Percentiles rank a stretch among this genome's conserved stretches.
Conservation (phyloP, 768 basidiomycete species). For the Naganishia vishniacii region DNA sequence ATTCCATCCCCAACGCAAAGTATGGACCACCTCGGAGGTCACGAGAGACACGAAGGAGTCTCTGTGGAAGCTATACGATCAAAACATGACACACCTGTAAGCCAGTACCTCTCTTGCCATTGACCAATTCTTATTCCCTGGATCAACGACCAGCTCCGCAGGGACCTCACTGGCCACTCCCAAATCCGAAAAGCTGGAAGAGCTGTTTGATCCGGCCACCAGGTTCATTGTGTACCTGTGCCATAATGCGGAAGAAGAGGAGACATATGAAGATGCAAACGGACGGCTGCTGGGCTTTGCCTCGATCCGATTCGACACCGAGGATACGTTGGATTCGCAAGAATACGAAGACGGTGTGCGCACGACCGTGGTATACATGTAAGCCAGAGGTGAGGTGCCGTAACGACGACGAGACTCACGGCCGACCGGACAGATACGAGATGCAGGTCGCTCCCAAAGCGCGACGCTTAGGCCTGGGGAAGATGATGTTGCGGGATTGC, state of each 20-base stretch:
- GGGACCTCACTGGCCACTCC: constrained; percentile 8
- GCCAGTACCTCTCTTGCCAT: too few species aligned
- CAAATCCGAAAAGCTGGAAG: constrained; percentile 4
- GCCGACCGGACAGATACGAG: background rate
- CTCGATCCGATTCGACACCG: constrained; percentile 13
- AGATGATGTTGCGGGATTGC: background rate
- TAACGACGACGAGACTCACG: background rate
- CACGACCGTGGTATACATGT: constrained; percentile 9
- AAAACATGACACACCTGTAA: constrained; percentile 5
- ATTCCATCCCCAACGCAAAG: background rate
- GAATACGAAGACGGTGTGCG: constrained; percentile 12
- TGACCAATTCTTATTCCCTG: too few species aligned
- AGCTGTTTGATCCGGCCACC: constrained; percentile 7
- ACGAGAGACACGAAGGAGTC: background rate
- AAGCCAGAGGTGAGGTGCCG: background rate
- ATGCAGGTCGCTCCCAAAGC: constrained; percentile 4
- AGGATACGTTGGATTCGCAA: constrained; percentile 10
- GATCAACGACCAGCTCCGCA: background rate
- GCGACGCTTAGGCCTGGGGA: background rate
- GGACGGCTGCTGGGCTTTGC: background rate
- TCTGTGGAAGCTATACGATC: constrained; percentile 1
- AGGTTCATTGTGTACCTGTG: background rate
- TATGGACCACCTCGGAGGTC: background rate
- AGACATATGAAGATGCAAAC: background rate
- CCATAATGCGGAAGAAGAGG: background rate